Percentiles rank a stretch among this genome's conserved stretches.
Conservation (phyloP, 768 basidiomycete species). For the Paxillus rubicundulus region DNA sequence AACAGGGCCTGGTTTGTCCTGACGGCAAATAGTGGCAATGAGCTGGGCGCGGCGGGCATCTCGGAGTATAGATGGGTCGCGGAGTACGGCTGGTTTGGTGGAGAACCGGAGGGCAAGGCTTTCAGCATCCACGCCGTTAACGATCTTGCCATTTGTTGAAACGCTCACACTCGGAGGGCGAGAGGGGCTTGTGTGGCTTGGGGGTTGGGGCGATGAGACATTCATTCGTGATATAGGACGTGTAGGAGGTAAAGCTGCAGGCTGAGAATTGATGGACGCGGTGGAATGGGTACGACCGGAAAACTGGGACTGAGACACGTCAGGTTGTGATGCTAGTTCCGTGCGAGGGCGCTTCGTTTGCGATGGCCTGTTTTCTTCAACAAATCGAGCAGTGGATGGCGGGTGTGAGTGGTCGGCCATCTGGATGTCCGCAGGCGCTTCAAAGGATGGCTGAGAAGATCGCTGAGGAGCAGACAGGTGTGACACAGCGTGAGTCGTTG, state of each 20-base stretch:
- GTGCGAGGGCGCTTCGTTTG: conserved; percentile 71
- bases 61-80: conserved; percentile 51
- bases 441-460: conserved; percentile 28
- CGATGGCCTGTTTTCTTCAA: conserved; percentile 63
- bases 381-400: conserved; percentile 45
- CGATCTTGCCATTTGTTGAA: conserved; percentile 42
- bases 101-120: conserved; percentile 57
- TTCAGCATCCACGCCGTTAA: conserved; percentile 44
- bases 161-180: conserved; percentile 44
- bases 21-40: conserved; percentile 62
- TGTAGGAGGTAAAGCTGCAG: conserved; percentile 14
- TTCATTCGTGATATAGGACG: conserved; percentile 34
- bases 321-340: conserved; percentile 42
- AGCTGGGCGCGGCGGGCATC: conserved; percentile 60
- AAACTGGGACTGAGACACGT: conserved; percentile 23
- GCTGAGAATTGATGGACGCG: conserved; percentile 14
- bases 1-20: conserved; percentile 63
- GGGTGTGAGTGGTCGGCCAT: conserved; percentile 49
- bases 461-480: conserved; percentile 8
- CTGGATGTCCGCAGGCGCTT: conserved; percentile 42
- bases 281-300: conserved; percentile 8
- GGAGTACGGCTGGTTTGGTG: conserved; percentile 58
- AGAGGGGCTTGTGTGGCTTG: conserved; percentile 43
- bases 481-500: conserved; percentile 13
- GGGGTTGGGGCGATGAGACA: conserved; percentile 34